Evolutionary conservation across 164 flowering plant species (phyloP).

Genomic region (Buxus sempervirens): DNA sequence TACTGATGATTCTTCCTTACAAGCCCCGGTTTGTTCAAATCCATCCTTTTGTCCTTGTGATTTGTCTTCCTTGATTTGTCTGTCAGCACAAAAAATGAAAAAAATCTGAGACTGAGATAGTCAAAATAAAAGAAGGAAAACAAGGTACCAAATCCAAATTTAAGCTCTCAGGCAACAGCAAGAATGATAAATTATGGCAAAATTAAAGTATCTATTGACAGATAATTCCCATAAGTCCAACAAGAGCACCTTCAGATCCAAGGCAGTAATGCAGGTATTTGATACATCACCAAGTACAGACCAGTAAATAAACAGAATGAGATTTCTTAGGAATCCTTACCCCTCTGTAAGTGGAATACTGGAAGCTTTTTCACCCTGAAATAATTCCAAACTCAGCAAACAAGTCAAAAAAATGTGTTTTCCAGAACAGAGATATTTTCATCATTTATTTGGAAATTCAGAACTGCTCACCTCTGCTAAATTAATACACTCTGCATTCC

Average conservation of each 20-base stretch:
- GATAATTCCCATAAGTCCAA: too few relatives aligned
- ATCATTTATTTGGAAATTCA: neutral
- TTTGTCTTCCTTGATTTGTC: conserved; percentile 37
- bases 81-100: conserved; percentile 36
- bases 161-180: neutral
- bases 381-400: neutral
- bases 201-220: too few relatives aligned
- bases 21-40: conserved; percentile 14
- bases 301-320: too few relatives aligned
- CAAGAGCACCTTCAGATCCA: too few relatives aligned
- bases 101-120: conserved; percentile 18
- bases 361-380: conserved; percentile 32
- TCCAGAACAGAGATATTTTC: neutral
- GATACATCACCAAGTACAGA: neutral
- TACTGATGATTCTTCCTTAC: conserved; percentile 30
- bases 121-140: neutral
- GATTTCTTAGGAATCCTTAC: conserved; percentile 17
- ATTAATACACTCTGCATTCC: conserved; percentile 16
- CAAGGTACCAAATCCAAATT: neutral
- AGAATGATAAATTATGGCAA: neutral
- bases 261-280: neutral
- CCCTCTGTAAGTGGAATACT: conserved; percentile 18
- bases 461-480: conserved; percentile 20
- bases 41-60: conserved; percentile 23
- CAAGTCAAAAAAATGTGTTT: neutral